phyloP scores from a whole-genome alignment of 495 filamentous ascomycete species.

The Alectoria sarmentosa region DNA sequence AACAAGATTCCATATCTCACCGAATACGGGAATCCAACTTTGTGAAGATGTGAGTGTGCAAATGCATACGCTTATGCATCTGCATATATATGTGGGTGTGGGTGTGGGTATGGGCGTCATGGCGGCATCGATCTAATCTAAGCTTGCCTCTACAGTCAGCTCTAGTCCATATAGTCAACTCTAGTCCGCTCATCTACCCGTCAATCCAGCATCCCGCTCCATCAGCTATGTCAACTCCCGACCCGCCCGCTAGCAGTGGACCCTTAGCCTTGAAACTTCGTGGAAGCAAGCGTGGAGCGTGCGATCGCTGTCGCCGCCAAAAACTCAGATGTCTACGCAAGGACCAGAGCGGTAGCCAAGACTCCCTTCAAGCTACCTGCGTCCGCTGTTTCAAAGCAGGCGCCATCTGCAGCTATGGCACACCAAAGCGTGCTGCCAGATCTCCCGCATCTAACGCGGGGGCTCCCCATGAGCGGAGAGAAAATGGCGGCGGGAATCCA shows the following conservation, averaged over 20 bases:
- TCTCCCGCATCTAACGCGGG: background rate
- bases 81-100: too few relatives aligned
- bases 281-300: slow-evolving; percentile 18
- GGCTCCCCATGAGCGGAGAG: background rate
- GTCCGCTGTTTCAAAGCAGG: slow-evolving; percentile 12
- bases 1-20: too few relatives aligned
- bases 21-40: too few relatives aligned
- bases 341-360: slow-evolving; percentile 1
- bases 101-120: too few relatives aligned
- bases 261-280: background rate
- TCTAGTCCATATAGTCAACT: too few relatives aligned
- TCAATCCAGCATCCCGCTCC: too few relatives aligned
- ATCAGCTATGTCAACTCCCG: background rate
- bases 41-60: too few relatives aligned
- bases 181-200: too few relatives aligned
- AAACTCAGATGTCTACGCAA: slow-evolving; percentile 22
- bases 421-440: slow-evolving; percentile 14
- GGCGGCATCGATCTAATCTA: too few relatives aligned
- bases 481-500: background rate
- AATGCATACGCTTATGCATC: too few relatives aligned
- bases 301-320: slow-evolving; percentile 25
- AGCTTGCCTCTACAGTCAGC: too few relatives aligned
- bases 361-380: background rate
- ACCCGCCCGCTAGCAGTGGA: too few relatives aligned
- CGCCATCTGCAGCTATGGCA: slow-evolving; percentile 10